Base-by-base conservation (phyloP, 129 eudicot genomes). In the Flaveria bidentis region DNA sequence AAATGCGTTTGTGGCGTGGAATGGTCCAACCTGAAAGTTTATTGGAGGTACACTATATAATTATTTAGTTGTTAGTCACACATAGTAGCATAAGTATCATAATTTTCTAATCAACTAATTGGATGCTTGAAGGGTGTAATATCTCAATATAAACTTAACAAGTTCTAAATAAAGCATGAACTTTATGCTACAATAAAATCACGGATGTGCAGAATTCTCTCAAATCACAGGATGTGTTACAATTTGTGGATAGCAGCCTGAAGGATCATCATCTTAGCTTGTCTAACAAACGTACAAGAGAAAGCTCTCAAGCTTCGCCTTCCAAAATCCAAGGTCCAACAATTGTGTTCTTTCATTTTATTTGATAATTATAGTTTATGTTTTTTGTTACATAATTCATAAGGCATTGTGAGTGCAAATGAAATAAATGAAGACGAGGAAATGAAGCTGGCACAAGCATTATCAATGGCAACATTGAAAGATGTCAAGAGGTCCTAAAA, bases 1-100 rank as follows among this genome's bases (percentile, higher is more conserved):
- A 90, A 75, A 90, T 93, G 94, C 92, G 87, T 49, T 90, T 87
- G 77, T 88, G 96, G 95, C 81, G 78, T 83, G 96, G 96, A 82
- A 93, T 93, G 95, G 73, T 90, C 80, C 92, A 90, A 66, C 92
- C 98, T 25, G 95, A 93, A 73, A 85, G 65, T 69, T 79, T 93
- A 81, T 72, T 93, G 69, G 98, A 93, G 96, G 98, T 93, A 80
- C 63, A 4, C 69, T 14, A 15, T 72, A 36, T 71, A 30, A 71
- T 50, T 20, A 76, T 50, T 66, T 66, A 66, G 13, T 28, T 74
- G 61, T 45, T 50, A 20, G 42, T 56, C 5, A 36, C 39, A 1
- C 15, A 7, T 56, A 28, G 2, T 72, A 13, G 0, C 25, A 10
- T 6, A 6, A 15, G 3, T 7, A 25, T 28, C 39, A 33, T 33